These are phyloP conservation scores for Candida ovalis DNA, from an alignment of 805 yeast genomes.

Conservation along the genomic window DNA sequence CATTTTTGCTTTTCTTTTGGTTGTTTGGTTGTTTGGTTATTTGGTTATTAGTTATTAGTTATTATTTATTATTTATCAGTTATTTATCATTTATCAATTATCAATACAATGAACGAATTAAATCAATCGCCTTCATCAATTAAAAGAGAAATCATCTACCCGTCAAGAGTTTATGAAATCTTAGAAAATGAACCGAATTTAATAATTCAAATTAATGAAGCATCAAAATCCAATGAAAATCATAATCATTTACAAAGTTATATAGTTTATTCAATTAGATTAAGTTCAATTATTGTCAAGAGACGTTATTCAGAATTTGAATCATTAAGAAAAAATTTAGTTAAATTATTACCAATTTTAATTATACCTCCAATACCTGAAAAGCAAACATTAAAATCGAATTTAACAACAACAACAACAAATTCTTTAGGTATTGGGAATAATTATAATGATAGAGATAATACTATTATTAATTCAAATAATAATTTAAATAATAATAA, in stretches of 20 bases:
- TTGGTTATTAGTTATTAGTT: no score
- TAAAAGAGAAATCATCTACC: conserved; percentile 15
- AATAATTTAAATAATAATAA: conserved; percentile 12
- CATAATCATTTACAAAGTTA: conserved; percentile 44
- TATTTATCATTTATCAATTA: not conserved
- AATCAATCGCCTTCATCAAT: not conserved
- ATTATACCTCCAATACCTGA: conserved; percentile 94
- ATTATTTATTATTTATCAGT: not conserved
- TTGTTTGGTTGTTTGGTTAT: no score
- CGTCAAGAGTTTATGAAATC: conserved; percentile 25
- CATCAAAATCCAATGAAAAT: conserved; percentile 83
- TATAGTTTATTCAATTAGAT: conserved; percentile 75
- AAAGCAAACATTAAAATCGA: conserved; percentile 57
- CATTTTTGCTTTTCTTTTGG: no score
- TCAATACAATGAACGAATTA: no score
- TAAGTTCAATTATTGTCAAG: conserved; percentile 59
- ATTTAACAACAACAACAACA: conserved; percentile 29
- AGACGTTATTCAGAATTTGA: conserved; percentile 93
- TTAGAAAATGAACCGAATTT: conserved; percentile 14
- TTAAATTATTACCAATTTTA: conserved; percentile 71
- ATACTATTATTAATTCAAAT: not conserved
- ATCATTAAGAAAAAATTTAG: conserved; percentile 65
- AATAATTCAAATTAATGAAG: conserved; percentile 54
- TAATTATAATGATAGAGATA: conserved; percentile 2
- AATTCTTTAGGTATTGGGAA: conserved; percentile 22